Base-by-base conservation (phyloP, 371 early-diverging fungal genomes). In the Coemansia sp. region DNA sequence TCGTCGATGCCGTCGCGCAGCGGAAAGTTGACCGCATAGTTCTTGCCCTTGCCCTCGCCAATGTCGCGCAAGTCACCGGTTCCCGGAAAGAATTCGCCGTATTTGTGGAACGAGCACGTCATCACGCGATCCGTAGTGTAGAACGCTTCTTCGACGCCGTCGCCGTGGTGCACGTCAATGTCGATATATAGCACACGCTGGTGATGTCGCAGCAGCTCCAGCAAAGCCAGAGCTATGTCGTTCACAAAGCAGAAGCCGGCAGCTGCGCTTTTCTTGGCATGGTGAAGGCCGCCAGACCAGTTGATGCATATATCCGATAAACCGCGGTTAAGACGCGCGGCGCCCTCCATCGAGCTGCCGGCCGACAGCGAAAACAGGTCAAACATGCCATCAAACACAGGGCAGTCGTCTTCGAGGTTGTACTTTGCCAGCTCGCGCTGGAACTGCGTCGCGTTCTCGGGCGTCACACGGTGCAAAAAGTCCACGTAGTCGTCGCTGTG, bases 401-500 rank as follows among this genome's bases (percentile, higher is more conserved):
- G 99, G 78, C 99, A 99, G 81, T 99, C 99, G 67, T 99, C 94
- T 14, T 92, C 93, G 55, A 75, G 67, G 71, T 78, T 78, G 77
- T 79, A 78, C 47, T 80, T 78, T 56, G 58, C 58, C 36, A 78
- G 55, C 59, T 78, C 79, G 55, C 77, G 76, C 67, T 79, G 79
- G 53, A 76, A 78, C 51, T 72, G 62, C 56, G 61, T 38, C n/a
- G 77, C 68, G 36, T 72, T 79, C 29, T 98, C 98, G 1, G 98
- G 95, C 1, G 93, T 93, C 9, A 99, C 97, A 62, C 90, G 88
- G 49, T 90, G 83, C 64, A 99, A 79, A 78, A 99, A 99, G 66
- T 98, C 94, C 64, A 99, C 96, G 77, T 99, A 99, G 71, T 99
- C 99, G 78, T 97, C 95, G 4, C 99, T 91, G 80, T 99, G 99